phyloP scores from a whole-genome alignment of 2,329 filamentous ascomycete species.

The Penicillium hesseltinei region DNA sequence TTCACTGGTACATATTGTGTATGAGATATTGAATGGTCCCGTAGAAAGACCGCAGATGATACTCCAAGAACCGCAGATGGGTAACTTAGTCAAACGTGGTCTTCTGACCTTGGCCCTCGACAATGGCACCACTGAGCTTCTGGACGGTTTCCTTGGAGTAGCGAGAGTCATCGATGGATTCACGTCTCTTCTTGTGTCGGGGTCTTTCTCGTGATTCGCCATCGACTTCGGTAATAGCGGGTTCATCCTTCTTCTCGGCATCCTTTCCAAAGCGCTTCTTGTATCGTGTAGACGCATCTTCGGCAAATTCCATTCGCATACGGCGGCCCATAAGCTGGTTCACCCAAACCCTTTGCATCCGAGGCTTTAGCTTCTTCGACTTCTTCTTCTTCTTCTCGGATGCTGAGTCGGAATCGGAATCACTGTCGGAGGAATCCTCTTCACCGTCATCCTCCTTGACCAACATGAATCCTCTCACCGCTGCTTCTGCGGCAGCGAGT shows the following conservation, averaged over 20 bases:
- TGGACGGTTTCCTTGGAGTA: constrained; percentile 54
- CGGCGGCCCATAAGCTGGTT: constrained; percentile 77
- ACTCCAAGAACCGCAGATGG: background rate
- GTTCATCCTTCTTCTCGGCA: constrained; percentile 41
- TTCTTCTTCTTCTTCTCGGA: constrained; percentile 33
- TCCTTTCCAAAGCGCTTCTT: constrained; percentile 90
- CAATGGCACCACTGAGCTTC: constrained; percentile 74
- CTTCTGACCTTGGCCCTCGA: constrained; percentile 76
- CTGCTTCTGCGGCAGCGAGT: constrained; percentile 68
- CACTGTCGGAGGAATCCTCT: constrained; percentile 48
- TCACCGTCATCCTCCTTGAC: constrained; percentile 52
- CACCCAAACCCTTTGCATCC: constrained; percentile 69
- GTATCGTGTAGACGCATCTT: constrained; percentile 84
- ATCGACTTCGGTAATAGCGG: constrained; percentile 22
- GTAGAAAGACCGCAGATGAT: background rate
- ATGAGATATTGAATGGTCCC: background rate
- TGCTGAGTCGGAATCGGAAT: constrained; percentile 38
- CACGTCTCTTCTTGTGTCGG: constrained; percentile 26
- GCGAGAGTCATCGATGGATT: constrained; percentile 43
- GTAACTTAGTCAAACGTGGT: constrained; percentile 67
- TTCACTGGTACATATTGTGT: background rate
- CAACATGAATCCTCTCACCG: constrained; percentile 77
- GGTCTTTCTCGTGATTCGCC: constrained; percentile 26
- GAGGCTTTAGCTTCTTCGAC: constrained; percentile 40
- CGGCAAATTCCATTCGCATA: constrained; percentile 87